Evolutionary conservation across 495 filamentous ascomycete species (phyloP), one percentile per base, ranked within the genome.

Genomic region (Chaetomium cochliodes): DNA sequence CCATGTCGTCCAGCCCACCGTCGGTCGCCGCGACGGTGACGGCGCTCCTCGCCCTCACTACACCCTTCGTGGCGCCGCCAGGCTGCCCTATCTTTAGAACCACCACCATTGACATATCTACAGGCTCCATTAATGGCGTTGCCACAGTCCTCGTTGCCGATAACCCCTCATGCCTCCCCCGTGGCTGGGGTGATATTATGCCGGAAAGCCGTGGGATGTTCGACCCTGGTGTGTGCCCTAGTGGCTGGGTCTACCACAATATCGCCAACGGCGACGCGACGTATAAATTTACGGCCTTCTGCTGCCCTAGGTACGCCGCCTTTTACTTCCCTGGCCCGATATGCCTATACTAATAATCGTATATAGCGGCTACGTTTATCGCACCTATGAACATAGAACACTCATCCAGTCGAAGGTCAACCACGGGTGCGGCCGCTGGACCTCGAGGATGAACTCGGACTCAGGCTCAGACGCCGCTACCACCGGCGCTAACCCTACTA

Each of bases 1-100:
- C 44, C 44, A 47, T 47, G 44, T 47, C 44, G 44, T 47, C 44
- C 44, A 47, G 44, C 44, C 8, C n/a, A n/a, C n/a, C 44, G 44
- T 12, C 44, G 44, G 8, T 16, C 16, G 44, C n/a, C 44, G 44
- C 16, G 15, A n/a, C 44, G 15, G n/a, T 16, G 44, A 20, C 44
- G 44, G n/a, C 44, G 8, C 16, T 20, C 8, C 44, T 47, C 44
- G 44, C 44, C 44, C 8, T 47, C 44, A 47, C 44, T 16, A 47
- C 44, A 8, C 44, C 44, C 44, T 47, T 47, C 44, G 44, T 47
- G 44, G 44, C 16, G 16, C 44, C 44, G 44, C 44, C 44, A 20
- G 44, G 44, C 44, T 47, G 44, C 44, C 44, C 44, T 16, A 47
- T 47, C 44, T 47, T 47, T 8, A 47, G 44, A 18, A 47, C 44